Evolutionary conservation across 2,329 filamentous ascomycete genomes (phyloP), one percentile per base, ranked within the genome.

Genomic region (Fusarium longipes): DNA sequence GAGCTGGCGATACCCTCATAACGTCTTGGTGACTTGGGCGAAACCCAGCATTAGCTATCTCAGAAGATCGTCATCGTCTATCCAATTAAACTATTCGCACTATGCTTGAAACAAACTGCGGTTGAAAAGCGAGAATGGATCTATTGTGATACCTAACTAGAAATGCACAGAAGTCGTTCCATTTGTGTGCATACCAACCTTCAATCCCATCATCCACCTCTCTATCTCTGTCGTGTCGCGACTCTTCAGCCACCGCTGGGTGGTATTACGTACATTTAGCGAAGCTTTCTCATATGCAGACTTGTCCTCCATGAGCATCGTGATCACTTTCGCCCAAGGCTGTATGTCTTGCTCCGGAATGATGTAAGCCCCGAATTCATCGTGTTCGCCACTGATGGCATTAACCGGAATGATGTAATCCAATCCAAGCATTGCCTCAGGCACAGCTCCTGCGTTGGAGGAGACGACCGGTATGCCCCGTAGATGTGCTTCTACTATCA

Each of bases 401-500:
- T 27, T 6, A 4, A 56, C 45, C 0, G 35, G 35, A 7, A 56
- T 40, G 14, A 40, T 40, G 12, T 56, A 33, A 39, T 56, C 45
- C 14, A 56, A 11, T 2, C 45, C 45, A 39, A 56, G 52, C 45
- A 56, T 56, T 3, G 53, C 49, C 22, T 52, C 53, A 12, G 35
- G 29, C 0, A 56, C 33, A 3, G 53, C 27, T 15, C 53, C 53
- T 18, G 45, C 22, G 6, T 56, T n/a, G 4, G 53, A 52, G 1
- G 45, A 27, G 7, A 52, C 35, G 1, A 56, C 52, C 6, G 52
- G 45, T 1, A 52, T 56, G n/a, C 35, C 52, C 14, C 52, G 45
- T 5, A 56, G 35, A n/a, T 56, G 52, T 14, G 52, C 45, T 20
- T 56, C 52, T 5, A 56, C 35, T 24, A 40, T 45, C n/a, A 56